A percentile compares a stretch with the other conserved stretches of the same genome.
phyloP scores from a whole-genome alignment of 2,329 filamentous ascomycete species.

The Trematosphaeria pertusa region DNA sequence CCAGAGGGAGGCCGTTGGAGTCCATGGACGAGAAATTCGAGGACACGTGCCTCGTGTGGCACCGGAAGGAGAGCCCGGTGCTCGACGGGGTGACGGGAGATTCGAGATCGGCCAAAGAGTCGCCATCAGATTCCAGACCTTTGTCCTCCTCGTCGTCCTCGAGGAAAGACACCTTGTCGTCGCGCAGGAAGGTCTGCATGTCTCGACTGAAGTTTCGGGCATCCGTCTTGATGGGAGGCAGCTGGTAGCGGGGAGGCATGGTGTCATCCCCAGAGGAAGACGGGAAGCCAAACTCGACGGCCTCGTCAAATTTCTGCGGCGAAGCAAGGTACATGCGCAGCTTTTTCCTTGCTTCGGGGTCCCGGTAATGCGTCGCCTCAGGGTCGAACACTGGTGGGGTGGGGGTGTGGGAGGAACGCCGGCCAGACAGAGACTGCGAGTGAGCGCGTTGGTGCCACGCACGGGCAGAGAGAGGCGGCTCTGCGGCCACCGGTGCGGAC shows the following conservation, averaged over 20 bases:
- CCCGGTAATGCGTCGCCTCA: slow-evolving; percentile 82
- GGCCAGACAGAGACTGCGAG: slow-evolving; percentile 36
- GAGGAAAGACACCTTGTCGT: slow-evolving; percentile 60
- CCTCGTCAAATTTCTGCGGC: slow-evolving; percentile 94
- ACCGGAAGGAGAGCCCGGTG: slow-evolving; percentile 40
- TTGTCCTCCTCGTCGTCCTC: slow-evolving; percentile 41
- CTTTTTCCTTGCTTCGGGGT: slow-evolving; percentile 86
- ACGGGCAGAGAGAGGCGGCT: slow-evolving; percentile 40
- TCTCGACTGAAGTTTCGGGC: slow-evolving; percentile 56
- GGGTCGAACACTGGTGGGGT: slow-evolving; percentile 61
- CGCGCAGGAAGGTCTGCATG: slow-evolving; percentile 64
- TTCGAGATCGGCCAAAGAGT: slow-evolving; percentile 42
- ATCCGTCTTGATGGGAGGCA: slow-evolving; percentile 46
- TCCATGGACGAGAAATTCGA: slow-evolving; percentile 43
- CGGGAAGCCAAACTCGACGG: slow-evolving; percentile 91
- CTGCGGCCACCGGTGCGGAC: slow-evolving; percentile 53
- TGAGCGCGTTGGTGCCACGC: slow-evolving; percentile 42
- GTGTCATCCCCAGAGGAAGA: slow-evolving; percentile 50
- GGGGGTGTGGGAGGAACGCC: slow-evolving; percentile 36
- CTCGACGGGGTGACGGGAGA: slow-evolving; percentile 48
- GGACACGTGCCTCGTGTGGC: slow-evolving; percentile 38
- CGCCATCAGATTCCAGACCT: slow-evolving; percentile 40
- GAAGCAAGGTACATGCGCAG: slow-evolving; percentile 85
- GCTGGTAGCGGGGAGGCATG: slow-evolving; percentile 31
- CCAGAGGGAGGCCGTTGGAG: slow-evolving; percentile 32